Evolutionary conservation across 2,329 filamentous ascomycete genomes (phyloP).

Genomic region (Apiospora malaysiana): DNA sequence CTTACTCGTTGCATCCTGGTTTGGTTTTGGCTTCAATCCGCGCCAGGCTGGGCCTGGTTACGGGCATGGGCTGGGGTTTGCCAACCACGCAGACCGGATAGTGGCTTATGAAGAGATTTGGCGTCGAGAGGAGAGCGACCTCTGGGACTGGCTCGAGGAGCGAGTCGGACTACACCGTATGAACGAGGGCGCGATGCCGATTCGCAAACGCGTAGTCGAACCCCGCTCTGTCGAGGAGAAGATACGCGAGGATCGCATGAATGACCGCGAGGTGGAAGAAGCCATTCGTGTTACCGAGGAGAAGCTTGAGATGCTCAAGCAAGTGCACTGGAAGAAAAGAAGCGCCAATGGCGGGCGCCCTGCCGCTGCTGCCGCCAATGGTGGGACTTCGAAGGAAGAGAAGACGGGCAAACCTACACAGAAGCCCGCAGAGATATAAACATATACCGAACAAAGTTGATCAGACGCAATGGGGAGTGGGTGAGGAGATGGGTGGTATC

Average conservation of each 20-base stretch:
- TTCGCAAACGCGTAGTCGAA: slow-evolving; percentile 57
- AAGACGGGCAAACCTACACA: neutral
- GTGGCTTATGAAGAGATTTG: slow-evolving; percentile 94
- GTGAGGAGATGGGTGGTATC: neutral
- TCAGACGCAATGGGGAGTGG: neutral
- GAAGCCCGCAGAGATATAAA: slow-evolving; percentile 2
- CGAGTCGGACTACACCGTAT: slow-evolving; percentile 74
- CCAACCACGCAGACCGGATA: slow-evolving; percentile 67
- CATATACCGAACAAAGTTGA: neutral
- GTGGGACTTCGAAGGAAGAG: neutral
- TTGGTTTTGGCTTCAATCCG: slow-evolving; percentile 63
- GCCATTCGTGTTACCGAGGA: slow-evolving; percentile 88
- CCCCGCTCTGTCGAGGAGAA: slow-evolving; percentile 65
- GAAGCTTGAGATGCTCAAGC: slow-evolving; percentile 75
- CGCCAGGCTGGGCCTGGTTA: slow-evolving; percentile 45
- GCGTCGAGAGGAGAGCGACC: slow-evolving; percentile 82
- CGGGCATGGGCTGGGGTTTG: slow-evolving; percentile 46
- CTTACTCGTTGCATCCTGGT: slow-evolving; percentile 76
- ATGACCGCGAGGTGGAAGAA: slow-evolving; percentile 75
- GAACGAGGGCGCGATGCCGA: slow-evolving; percentile 45
- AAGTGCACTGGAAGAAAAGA: slow-evolving; percentile 4
- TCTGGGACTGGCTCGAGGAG: slow-evolving; percentile 95
- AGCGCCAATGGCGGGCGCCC: neutral
- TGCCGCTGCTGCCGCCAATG: neutral
- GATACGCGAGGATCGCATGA: slow-evolving; percentile 65